Conservation (phyloP, 257 asterid species). For the Verbascum thapsus region DNA sequence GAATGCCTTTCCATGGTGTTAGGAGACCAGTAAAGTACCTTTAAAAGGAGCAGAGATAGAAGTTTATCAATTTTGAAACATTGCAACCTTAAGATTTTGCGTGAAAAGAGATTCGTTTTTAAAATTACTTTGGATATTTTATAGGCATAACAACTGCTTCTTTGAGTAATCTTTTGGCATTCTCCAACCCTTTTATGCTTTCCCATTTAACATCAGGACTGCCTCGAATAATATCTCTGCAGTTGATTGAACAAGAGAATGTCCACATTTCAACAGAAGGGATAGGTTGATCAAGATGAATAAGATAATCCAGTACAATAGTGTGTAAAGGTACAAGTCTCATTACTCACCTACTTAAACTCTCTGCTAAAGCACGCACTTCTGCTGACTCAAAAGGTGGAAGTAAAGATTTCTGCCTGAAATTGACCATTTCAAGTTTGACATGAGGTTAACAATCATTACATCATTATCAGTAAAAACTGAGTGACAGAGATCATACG, state of each 20-base stretch:
- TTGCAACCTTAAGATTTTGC: slow-evolving; percentile 11
- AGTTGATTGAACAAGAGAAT: slow-evolving; percentile 33
- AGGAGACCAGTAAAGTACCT: slow-evolving; percentile 98
- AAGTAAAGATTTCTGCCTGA: slow-evolving; percentile 81
- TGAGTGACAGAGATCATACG: slow-evolving; percentile 50
- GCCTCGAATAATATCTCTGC: slow-evolving; percentile 95
- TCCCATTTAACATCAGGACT: slow-evolving; percentile 97
- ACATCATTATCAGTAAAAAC: slow-evolving; percentile 3
- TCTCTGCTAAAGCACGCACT: slow-evolving; percentile 87
- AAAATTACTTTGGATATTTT: slow-evolving; percentile 88
- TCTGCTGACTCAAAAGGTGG: slow-evolving; percentile 97
- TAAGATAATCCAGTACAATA: slow-evolving; percentile 25
- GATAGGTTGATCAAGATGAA: slow-evolving; percentile 26
- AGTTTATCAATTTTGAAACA: slow-evolving; percentile 23
- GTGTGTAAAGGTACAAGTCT: slow-evolving; percentile 14
- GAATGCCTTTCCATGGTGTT: slow-evolving; percentile 99
- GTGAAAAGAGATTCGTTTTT: slow-evolving; percentile 20
- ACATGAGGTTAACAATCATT: slow-evolving; percentile 11
- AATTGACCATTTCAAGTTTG: slow-evolving; percentile 27
- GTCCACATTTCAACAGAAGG: slow-evolving; percentile 17
- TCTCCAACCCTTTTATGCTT: slow-evolving; percentile 87
- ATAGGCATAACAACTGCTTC: slow-evolving; percentile 99
- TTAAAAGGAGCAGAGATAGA: slow-evolving; percentile 24
- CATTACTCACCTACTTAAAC: slow-evolving; percentile 77
- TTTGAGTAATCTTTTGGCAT: slow-evolving; percentile 88